These are phyloP conservation scores for Gamarada debralockiae DNA, from an alignment of 495 filamentous ascomycete species.

Conservation along the genomic window DNA sequence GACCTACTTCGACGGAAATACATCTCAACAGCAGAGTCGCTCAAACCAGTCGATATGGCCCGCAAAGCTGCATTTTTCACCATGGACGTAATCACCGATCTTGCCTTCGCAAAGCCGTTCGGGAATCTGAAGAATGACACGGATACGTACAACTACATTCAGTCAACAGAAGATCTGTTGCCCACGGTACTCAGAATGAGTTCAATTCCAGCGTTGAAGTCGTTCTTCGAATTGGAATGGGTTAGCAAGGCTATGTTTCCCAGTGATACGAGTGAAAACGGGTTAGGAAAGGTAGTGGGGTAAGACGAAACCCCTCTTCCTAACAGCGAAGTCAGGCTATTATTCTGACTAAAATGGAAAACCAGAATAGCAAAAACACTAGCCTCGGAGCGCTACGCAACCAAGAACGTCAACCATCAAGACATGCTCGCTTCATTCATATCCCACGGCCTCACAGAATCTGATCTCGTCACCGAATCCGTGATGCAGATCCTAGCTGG, in stretches of 20 bases:
- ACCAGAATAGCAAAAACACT: conserved; percentile 12
- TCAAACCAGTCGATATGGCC: conserved; percentile 38
- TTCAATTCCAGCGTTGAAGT: background rate
- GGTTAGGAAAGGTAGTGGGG: conserved; percentile 10
- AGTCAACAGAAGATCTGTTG: background rate
- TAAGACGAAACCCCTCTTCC: background rate
- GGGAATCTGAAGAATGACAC: conserved; percentile 36
- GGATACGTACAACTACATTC: conserved; percentile 34
- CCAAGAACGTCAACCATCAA: conserved; percentile 19
- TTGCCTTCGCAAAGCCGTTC: conserved; percentile 39
- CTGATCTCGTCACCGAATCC: conserved; percentile 36
- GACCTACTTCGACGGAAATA: conserved; percentile 33
- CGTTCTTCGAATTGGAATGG: background rate
- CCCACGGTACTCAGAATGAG: conserved; percentile 5
- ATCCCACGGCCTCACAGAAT: conserved; percentile 31
- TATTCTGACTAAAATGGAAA: background rate
- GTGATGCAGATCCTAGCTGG: conserved; percentile 48
- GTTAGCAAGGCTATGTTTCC: conserved; percentile 4
- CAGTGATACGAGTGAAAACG: background rate
- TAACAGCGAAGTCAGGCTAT: background rate
- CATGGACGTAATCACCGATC: conserved; percentile 41
- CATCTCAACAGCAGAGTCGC: conserved; percentile 9
- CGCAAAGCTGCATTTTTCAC: conserved; percentile 38
- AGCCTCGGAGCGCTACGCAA: conserved; percentile 29
- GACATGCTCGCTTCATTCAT: conserved; percentile 44